A percentile compares a stretch with the other conserved stretches of the same genome.
phyloP scores from a whole-genome alignment of 2,329 filamentous ascomycete species.

The Xylariaceae sp. region DNA sequence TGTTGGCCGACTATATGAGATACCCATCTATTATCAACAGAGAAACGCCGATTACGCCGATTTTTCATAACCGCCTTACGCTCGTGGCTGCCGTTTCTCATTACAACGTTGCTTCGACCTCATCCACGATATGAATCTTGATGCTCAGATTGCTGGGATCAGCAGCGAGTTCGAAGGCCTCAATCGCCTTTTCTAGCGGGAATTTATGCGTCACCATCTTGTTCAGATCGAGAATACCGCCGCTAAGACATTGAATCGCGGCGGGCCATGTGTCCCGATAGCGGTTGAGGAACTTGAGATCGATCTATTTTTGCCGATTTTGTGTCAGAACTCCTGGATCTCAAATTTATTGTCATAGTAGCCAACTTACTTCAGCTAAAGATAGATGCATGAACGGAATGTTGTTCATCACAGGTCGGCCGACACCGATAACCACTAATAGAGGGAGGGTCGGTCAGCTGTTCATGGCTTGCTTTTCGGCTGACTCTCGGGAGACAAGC shows the following conservation, averaged over 20 bases:
- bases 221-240: constrained; percentile 58
- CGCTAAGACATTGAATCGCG: constrained; percentile 57
- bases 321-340: constrained; percentile 7
- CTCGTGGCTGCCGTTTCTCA: constrained; percentile 1
- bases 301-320: constrained; percentile 42
- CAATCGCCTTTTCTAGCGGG: constrained; percentile 56
- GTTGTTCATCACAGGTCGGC: constrained; percentile 59
- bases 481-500: too few species aligned
- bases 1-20: too few species aligned
- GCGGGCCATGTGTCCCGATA: constrained; percentile 68
- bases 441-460: constrained; percentile 3
- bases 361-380: constrained; percentile 47
- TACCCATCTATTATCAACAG: too few species aligned
- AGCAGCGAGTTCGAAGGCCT: constrained; percentile 52
- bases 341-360: not conserved
- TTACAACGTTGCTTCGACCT: constrained; percentile 28
- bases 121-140: constrained; percentile 58
- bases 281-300: constrained; percentile 67
- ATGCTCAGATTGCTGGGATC: constrained; percentile 52
- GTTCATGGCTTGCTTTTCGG: not conserved
- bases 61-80: not conserved
- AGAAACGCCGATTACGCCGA: too few species aligned
- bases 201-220: constrained; percentile 61
- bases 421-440: constrained; percentile 58
- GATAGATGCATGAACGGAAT: constrained; percentile 64